Evolutionary conservation across 2,329 filamentous ascomycete species (phyloP).

Genomic region (Aspergillus vadensis): DNA sequence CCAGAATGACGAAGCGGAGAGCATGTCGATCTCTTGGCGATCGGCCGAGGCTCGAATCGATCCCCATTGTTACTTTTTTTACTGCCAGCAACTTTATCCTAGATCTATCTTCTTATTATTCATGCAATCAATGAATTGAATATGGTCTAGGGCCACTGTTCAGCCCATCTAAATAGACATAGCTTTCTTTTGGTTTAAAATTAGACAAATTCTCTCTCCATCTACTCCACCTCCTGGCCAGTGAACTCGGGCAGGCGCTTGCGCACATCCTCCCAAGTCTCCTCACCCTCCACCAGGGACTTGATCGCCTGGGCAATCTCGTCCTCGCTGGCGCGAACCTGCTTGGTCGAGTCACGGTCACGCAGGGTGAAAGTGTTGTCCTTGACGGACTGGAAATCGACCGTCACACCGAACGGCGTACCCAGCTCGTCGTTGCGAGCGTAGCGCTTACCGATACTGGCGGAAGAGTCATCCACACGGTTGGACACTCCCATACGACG

Average conservation of each 20-base stretch:
- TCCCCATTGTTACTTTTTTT: no score
- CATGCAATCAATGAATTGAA: no score
- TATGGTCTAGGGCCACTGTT: neutral
- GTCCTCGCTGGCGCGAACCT: slow-evolving; percentile 81
- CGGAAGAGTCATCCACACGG: slow-evolving; percentile 85
- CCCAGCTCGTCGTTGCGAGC: slow-evolving; percentile 93
- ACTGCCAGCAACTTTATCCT: no score
- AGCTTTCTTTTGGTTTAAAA: neutral
- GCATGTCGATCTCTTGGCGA: neutral
- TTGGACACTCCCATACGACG: slow-evolving; percentile 76
- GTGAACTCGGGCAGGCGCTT: slow-evolving; percentile 81
- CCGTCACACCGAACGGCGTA: slow-evolving; percentile 88
- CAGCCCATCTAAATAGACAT: neutral
- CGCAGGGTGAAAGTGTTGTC: slow-evolving; percentile 84
- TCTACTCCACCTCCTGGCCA: slow-evolving; percentile 63
- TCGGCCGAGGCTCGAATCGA: neutral
- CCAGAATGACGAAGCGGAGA: neutral
- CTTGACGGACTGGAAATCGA: slow-evolving; percentile 93
- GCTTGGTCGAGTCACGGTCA: slow-evolving; percentile 86
- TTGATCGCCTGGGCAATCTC: slow-evolving; percentile 76
- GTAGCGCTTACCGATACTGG: slow-evolving; percentile 93
- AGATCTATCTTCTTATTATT: no score
- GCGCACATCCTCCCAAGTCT: slow-evolving; percentile 71
- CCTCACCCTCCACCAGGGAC: slow-evolving; percentile 62
- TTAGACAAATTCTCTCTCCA: neutral